Base-by-base conservation (phyloP, 331 rosid species). In the Ulmus americana region DNA sequence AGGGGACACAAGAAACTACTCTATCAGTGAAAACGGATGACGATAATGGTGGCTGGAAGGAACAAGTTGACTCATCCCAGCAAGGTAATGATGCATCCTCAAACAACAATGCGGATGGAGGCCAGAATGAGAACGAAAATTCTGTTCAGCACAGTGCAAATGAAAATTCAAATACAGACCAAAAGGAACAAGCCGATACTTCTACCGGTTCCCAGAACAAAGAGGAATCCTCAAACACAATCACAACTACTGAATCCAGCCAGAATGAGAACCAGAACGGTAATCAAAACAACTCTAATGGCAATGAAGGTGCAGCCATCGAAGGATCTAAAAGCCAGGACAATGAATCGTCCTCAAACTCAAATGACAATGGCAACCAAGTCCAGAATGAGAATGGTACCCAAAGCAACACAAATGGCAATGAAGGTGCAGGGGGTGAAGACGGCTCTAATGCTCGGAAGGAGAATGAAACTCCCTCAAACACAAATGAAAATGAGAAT, bases 11-110 rank as follows among this genome's bases (percentile, higher is more conserved):
- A 65, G 87, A 85, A 65, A 77, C 46, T 57, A 70, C 52, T 54
- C 35, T 57, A 22, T 68, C 71, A 43, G 70, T 77, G 55, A 78
- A 73, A 68, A 79, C 68, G 5, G 72, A 74, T 14, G 81, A 80
- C 35, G 75, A 72, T 40, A 64, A 74, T 42, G 65, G 52, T 74
- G 78, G 67, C 65, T 71, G 75, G n/a, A 79, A 81, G 60, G 76
- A 68, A 71, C 82, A 76, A 38, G 82, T 35, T 61, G 76, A 77
- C 73, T 74, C 90, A 16, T 75, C 56, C 38, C 76, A 80, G 55
- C 76, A 78, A 64, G 84, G 75, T 51, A 80, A 57, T 8, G 71
- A 75, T 45, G 80, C 20, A 41, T 69, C 82, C 52, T 67, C 85
- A 39, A 76, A 61, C 65, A 65, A 78, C 47, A 76, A 76, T 20